A percentile compares a stretch with the other conserved stretches of the same genome.
These are phyloP conservation scores for Tetradesmus lagerheimii DNA, from an alignment of 139 green algal genomes.

Conservation along the genomic window DNA sequence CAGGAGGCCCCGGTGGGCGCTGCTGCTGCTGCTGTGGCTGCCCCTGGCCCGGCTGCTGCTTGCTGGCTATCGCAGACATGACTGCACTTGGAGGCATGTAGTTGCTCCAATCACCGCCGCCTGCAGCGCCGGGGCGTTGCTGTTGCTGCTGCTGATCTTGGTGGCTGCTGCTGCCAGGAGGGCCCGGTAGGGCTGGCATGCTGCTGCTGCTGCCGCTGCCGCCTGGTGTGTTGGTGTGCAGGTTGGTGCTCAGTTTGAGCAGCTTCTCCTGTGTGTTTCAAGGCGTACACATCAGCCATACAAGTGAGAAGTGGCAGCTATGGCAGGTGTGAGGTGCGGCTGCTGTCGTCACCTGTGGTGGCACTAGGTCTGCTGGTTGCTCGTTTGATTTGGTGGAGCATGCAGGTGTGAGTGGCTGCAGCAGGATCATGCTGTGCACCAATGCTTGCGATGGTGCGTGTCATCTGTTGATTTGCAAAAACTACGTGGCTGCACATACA, in stretches of 20 bases:
- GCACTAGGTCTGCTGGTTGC: too few relatives aligned
- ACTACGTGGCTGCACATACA: too few relatives aligned
- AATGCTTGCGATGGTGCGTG: background rate
- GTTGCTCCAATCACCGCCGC: constrained; percentile 49
- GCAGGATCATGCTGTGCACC: background rate
- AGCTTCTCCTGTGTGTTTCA: constrained; percentile 25
- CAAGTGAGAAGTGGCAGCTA: background rate
- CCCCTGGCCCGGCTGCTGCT: background rate
- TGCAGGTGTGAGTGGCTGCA: background rate
- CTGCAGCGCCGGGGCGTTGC: background rate
- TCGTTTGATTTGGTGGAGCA: too few relatives aligned
- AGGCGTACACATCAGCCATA: background rate
- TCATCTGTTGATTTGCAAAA: too few relatives aligned
- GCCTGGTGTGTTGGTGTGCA: background rate
- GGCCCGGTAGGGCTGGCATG: background rate
- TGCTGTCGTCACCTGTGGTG: background rate
- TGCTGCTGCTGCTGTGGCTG: constrained; percentile 14
- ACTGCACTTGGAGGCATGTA: constrained; percentile 56
- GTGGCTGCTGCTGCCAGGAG: constrained; percentile 18
- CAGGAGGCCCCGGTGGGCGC: background rate
- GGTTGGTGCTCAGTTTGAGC: constrained; percentile 8
- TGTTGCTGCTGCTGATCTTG: constrained; percentile 21
- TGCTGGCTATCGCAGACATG: constrained; percentile 42
- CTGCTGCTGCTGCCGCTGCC: background rate
- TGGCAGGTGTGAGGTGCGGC: background rate